Conservation (phyloP, 2,329 filamentous ascomycete species). For the Cercospora sp. region DNA sequence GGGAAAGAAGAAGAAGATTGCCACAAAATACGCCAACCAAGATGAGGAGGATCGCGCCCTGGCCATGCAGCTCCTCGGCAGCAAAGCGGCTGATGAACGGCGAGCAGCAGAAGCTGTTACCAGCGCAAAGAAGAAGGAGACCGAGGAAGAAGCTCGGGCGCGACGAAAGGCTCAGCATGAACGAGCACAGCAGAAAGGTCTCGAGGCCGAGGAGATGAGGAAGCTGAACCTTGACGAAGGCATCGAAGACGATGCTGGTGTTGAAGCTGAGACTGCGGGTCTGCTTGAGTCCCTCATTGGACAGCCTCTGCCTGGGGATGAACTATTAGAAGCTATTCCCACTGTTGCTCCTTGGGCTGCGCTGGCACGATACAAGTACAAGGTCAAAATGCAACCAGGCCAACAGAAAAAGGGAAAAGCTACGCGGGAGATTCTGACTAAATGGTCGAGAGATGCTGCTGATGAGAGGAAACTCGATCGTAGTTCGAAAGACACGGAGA, state of each 20-base stretch:
- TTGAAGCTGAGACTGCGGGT: constrained; percentile 48
- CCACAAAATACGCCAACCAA: constrained; percentile 87
- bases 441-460: constrained; percentile 69
- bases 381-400: constrained; percentile 90
- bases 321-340: constrained; percentile 67
- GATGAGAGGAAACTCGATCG: constrained; percentile 48
- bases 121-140: constrained; percentile 66
- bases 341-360: constrained; percentile 66
- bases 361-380: constrained; percentile 78
- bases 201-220: constrained; percentile 71
- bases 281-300: constrained; percentile 73
- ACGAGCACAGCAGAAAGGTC: constrained; percentile 71
- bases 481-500: constrained; percentile 60
- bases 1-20: constrained; percentile 82
- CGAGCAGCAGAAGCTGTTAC: constrained; percentile 62
- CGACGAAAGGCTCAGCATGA: constrained; percentile 79
- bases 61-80: constrained; percentile 84
- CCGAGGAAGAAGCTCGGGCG: constrained; percentile 64
- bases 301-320: constrained; percentile 75
- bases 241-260: constrained; percentile 41
- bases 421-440: constrained; percentile 81
- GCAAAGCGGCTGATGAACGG: constrained; percentile 65
- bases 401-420: constrained; percentile 91
- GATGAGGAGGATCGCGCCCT: constrained; percentile 88
- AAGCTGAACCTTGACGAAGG: constrained; percentile 61